Base-by-base conservation (phyloP, 2,329 filamentous ascomycete species). In the Parastagonospora nodorum region DNA sequence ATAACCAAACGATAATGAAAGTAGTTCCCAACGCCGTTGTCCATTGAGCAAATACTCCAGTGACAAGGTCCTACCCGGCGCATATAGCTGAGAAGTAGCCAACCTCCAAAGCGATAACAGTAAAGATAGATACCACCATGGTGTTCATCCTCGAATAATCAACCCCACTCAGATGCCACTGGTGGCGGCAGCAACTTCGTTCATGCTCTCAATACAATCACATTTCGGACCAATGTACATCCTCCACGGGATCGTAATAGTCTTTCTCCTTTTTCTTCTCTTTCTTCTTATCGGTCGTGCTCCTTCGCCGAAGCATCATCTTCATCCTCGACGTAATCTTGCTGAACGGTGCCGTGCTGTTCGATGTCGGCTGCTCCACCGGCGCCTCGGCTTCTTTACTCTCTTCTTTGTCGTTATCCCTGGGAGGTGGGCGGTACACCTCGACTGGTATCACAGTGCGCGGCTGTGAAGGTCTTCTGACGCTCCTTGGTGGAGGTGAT, bases 191-290 rank as follows among this genome's bases (percentile, higher is more conserved):
- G 19, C 19, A 24, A 3, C 19, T 24, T 24, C 5, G 19, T 5
- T 24, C 3, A 16, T 16, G 6, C 12, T 31, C 2, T 15, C 9
- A 24, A 10, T 10, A 2, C 15, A 8, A 2, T 52, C 37, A 73
- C 63, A 74, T 69, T 48, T 74, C 71, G 8, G 71, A 68, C 71
- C 71, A 74, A 47, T 74, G 71, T 4, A 66, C 53, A 16, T 66
- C 63, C 38, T 72, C 71, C 37, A 68, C 66, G 2, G 72, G 51
- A 16, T 72, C 66, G 12, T 63, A 53, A 8, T 63, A 57, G 19
- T 60, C 50, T 37, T 57, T 59, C 38, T 52, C 48, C 44, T 58
- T 62, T 48, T 48, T 48, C 39, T 48, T 69, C 43, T 67, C 57
- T 28, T 63, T 64, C 51, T 66, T 64, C 45, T 67, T 62, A 19